Evolutionary conservation across 805 yeast genomes (phyloP), one percentile per base, ranked within the genome.

Genomic region (Saturnispora kantuleensis): DNA sequence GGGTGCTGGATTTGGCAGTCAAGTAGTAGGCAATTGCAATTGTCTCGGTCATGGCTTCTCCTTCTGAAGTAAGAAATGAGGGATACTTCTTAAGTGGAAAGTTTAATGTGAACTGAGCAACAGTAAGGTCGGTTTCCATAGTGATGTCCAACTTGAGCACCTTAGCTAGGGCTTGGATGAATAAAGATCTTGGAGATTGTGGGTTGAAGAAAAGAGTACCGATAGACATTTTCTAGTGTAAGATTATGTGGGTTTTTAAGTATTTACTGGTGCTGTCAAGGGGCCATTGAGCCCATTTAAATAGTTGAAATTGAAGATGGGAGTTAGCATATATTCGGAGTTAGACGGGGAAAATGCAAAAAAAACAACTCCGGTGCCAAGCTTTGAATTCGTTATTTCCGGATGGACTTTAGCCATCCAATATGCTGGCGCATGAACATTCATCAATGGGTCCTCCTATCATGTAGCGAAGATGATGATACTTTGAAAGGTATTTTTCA

Each of bases 51-150:
- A 83, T 69, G 59, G 77, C 75, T 68, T 70, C 74, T 44, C 84
- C 84, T 59, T 79, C 73, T 52, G 76, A 73, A 32, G 81, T 83
- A 52, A 71, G 50, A 52, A 77, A 79, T 41, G 83, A 74, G 57
- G 90, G 90, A 47, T 70, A 58, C 60, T 70, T 76, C 51, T 66
- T 65, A 58, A 80, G 67, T 50, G 88, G 87, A 73, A 82, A 83
- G 55, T 65, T 54, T 53, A 66, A 65, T 46, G 59, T 57, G 62
- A 59, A 77, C 41, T 70, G 72, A 8, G 28, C 28, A 50, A 66
- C 66, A 17, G 56, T 54, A 12, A 54, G 51, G 48, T 78, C 50
- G 46, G 68, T 64, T 67, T 60, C 49, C 68, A 67, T 46, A 63
- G 58, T 54, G 59, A 80, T 66, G 52, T 81, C 84, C 53, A 83